Percentiles rank a stretch among this genome's conserved stretches.
Evolutionary conservation across 768 basidiomycete species (phyloP).

Genomic region (Tricholoma furcatifolium): DNA sequence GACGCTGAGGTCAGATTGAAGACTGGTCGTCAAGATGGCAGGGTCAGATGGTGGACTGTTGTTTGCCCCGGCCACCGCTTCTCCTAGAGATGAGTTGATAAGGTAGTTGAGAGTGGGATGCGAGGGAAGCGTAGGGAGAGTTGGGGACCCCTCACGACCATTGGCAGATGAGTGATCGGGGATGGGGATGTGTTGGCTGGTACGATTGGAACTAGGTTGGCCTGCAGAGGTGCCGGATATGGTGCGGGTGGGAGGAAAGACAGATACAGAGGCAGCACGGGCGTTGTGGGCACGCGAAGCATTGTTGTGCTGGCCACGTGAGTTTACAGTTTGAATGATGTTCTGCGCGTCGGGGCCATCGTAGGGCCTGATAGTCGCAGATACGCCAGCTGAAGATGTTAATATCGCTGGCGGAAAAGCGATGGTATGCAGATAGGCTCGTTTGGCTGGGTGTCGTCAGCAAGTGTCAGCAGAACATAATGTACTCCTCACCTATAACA

Average conservation of each 20-base stretch:
- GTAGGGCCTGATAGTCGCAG: slow-evolving; percentile 82
- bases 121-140: slow-evolving; percentile 74
- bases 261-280: slow-evolving; percentile 66
- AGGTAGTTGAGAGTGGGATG: slow-evolving; percentile 85
- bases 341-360: slow-evolving; percentile 90
- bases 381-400: slow-evolving; percentile 49
- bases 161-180: slow-evolving; percentile 47
- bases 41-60: slow-evolving; percentile 55
- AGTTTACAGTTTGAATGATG: slow-evolving; percentile 81
- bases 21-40: slow-evolving; percentile 61
- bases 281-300: slow-evolving; percentile 70
- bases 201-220: slow-evolving; percentile 36
- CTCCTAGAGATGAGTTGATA: slow-evolving; percentile 70
- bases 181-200: slow-evolving; percentile 46
- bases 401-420: slow-evolving; percentile 78
- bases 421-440: slow-evolving; percentile 89
- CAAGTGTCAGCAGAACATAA: background rate
- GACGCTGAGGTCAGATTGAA: slow-evolving; percentile 40
- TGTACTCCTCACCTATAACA: slow-evolving; percentile 66
- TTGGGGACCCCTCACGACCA: slow-evolving; percentile 77
- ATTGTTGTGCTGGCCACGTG: slow-evolving; percentile 64
- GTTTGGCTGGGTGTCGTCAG: slow-evolving; percentile 64
- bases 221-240: slow-evolving; percentile 36
- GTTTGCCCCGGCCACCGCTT: slow-evolving; percentile 43
- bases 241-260: slow-evolving; percentile 54